Evolutionary conservation across 352 stramenopile genomes (phyloP).

Genomic region (Phytophthora pistaciae): DNA sequence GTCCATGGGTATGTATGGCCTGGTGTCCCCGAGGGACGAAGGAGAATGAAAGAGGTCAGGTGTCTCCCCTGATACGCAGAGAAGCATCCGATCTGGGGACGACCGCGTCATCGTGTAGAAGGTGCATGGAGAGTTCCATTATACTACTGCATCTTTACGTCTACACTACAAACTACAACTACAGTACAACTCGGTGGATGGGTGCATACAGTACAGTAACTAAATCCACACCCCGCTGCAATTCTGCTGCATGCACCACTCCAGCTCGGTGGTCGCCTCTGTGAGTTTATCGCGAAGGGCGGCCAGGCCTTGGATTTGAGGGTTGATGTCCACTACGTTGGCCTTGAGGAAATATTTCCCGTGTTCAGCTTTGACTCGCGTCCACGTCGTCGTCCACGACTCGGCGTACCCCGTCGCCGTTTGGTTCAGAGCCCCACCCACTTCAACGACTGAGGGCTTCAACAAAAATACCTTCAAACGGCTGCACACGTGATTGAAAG

Average conservation of each 20-base stretch:
- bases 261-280: neutral
- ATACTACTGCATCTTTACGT: neutral
- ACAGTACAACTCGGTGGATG: neutral
- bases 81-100: neutral
- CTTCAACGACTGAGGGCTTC: too few species aligned
- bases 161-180: neutral
- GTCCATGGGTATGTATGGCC: neutral
- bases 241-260: conserved; percentile 1
- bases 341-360: neutral
- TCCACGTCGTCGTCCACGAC: neutral
- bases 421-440: neutral
- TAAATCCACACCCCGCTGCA: neutral
- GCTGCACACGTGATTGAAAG: too few species aligned
- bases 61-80: neutral
- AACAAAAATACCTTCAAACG: too few species aligned
- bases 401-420: neutral
- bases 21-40: neutral
- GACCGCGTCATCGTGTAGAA: conserved; percentile 1
- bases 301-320: neutral
- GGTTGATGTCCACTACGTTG: neutral
- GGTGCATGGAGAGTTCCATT: conserved; percentile 1
- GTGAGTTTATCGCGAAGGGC: neutral
- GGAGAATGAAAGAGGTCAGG: neutral
- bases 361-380: neutral
- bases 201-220: neutral